Evolutionary conservation across 768 basidiomycete genomes (phyloP).

Genomic region (Hydnum rufescens): DNA sequence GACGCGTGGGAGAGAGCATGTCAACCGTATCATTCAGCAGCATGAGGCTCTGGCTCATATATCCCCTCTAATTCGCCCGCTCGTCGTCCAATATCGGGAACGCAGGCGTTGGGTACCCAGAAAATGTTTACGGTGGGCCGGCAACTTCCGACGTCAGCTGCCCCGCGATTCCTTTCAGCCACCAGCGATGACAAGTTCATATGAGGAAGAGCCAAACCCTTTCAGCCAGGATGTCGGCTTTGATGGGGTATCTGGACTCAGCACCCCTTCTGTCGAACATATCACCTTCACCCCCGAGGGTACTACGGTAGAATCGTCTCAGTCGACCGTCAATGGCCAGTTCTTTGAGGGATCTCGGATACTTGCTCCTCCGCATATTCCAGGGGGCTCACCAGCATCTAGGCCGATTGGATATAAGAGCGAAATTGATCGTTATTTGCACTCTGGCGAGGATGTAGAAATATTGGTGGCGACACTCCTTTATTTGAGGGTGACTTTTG

Average conservation of each 20-base stretch:
- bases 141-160: no score
- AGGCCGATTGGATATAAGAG: neutral
- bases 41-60: no score
- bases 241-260: neutral
- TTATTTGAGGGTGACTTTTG: constrained; percentile 8
- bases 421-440: constrained; percentile 40
- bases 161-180: neutral
- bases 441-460: constrained; percentile 66
- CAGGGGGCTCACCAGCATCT: neutral
- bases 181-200: neutral
- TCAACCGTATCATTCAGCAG: no score
- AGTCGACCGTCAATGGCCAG: constrained; percentile 1
- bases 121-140: no score
- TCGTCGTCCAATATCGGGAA: no score
- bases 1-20: no score
- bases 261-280: constrained; percentile 1
- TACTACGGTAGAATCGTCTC: neutral
- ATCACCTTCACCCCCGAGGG: neutral
- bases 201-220: neutral
- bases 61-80: no score
- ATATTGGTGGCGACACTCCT: constrained; percentile 39
- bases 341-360: neutral
- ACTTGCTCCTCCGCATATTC: neutral
- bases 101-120: no score
- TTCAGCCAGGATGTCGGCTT: neutral